Base-by-base conservation (phyloP, 345 rosid species). In the Populus simonii region DNA sequence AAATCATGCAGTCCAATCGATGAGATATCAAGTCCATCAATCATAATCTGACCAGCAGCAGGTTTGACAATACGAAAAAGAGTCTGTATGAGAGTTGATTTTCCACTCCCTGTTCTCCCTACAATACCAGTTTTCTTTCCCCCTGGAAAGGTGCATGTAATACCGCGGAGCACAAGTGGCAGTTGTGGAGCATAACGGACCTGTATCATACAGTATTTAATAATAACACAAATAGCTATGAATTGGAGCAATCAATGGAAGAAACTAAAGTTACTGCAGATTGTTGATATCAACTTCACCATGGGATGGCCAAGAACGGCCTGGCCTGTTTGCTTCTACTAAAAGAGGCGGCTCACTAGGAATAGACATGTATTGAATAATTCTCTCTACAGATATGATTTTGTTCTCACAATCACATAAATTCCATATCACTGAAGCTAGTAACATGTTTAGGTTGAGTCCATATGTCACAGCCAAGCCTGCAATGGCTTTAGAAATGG, bases 101-200 rank as follows among this genome's bases (percentile, higher is more conserved):
- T 95, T 4, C 97, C 98, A 47, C 98, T 88, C 6, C 98, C 98
- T 18, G 99, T 95, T 74, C 99, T 90, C 72, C 99, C 98, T 22
- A 95, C 97, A 41, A 95, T 89, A 35, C 98, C 98, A 4, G 94
- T 91, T 83, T 89, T 95, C 84, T 81, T 80, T 35, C 96, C 94
- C 76, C 94, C 97, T 0, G 77, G 85, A 72, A 95, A 90, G 22
- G 89, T 95, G 84, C 96, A 95, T 0, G 97, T 87, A 69, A 93
- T 83, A 55, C 98, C 96, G 66, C 85, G 86, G 82, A 95, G 71
- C 49, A 95, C 99, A 1, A 91, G 92, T 11, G 99, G 98, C 91
- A 95, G 70, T 74, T 92, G 90, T 7, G 89, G 89, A 51, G 96
- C 93, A 85, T 95, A 95, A 0, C 87, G 88, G 7, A 94, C 94